These are phyloP conservation scores for Colletotrichum orchidophilum DNA, from an alignment of 2,329 filamentous ascomycete species.

Conservation along the genomic window DNA sequence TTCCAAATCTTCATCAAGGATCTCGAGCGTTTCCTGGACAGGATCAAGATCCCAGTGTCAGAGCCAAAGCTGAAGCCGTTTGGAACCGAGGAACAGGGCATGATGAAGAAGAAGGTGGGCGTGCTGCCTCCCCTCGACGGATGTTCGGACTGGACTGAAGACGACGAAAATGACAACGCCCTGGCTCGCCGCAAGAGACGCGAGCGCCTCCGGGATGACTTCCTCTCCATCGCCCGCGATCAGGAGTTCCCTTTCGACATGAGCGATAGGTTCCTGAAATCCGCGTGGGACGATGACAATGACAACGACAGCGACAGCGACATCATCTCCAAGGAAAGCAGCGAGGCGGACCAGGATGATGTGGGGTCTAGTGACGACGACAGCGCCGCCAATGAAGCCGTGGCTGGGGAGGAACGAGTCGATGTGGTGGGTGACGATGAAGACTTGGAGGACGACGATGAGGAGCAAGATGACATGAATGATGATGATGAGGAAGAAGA, in stretches of 20 bases:
- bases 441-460: background rate
- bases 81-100: background rate
- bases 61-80: background rate
- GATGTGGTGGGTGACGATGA: background rate
- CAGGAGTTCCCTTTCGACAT: background rate
- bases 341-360: background rate
- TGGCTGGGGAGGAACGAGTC: background rate
- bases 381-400: background rate
- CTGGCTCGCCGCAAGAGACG: background rate
- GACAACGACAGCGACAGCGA: too few species aligned
- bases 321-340: constrained; percentile 1
- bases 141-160: background rate
- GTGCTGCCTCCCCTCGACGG: background rate
- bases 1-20: background rate
- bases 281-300: background rate
- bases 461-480: background rate
- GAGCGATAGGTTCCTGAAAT: background rate
- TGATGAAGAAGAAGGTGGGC: background rate
- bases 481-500: background rate
- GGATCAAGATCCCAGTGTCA: background rate
- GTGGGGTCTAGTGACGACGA: background rate
- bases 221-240: background rate
- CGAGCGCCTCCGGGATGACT: background rate
- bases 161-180: background rate
- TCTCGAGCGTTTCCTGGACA: background rate